Evolutionary conservation across 2,329 filamentous ascomycete species (phyloP).

Genomic region (Colletotrichum cordylinicola): DNA sequence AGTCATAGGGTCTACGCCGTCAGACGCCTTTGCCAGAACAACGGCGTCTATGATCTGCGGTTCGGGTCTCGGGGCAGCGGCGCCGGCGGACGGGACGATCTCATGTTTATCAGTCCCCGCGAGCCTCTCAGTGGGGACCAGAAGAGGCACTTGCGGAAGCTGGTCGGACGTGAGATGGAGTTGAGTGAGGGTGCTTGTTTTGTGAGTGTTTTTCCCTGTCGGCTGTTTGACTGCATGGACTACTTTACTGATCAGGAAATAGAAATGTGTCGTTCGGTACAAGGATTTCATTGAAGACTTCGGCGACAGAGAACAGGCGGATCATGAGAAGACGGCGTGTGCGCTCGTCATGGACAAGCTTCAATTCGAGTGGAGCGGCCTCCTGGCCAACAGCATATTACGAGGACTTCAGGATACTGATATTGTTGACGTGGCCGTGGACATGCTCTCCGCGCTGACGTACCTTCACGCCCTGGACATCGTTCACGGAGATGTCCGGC

Average conservation of each 20-base stretch:
- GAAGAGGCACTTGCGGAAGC: not conserved
- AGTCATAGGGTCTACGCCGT: not conserved
- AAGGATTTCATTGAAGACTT: not conserved
- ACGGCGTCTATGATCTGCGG: not conserved
- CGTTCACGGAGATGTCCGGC: not conserved
- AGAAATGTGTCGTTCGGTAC: not conserved
- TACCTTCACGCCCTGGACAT: not conserved
- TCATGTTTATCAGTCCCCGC: not conserved
- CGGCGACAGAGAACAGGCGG: not conserved
- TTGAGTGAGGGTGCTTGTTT: not conserved
- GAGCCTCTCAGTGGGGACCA: not conserved
- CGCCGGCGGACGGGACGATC: not conserved
- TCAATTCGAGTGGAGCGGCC: not conserved
- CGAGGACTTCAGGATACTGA: not conserved
- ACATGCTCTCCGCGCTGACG: not conserved
- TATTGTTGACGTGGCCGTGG: conserved; percentile 2
- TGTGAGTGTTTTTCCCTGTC: not conserved
- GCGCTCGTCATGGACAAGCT: not conserved
- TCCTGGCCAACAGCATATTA: not conserved
- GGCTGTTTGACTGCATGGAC: not conserved
- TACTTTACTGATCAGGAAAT: no score
- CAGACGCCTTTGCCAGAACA: not conserved
- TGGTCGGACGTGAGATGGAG: not conserved
- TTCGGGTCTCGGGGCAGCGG: not conserved
- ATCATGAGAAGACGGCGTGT: not conserved